Base-by-base conservation (phyloP, 768 basidiomycete species). In the Terana coerulea region DNA sequence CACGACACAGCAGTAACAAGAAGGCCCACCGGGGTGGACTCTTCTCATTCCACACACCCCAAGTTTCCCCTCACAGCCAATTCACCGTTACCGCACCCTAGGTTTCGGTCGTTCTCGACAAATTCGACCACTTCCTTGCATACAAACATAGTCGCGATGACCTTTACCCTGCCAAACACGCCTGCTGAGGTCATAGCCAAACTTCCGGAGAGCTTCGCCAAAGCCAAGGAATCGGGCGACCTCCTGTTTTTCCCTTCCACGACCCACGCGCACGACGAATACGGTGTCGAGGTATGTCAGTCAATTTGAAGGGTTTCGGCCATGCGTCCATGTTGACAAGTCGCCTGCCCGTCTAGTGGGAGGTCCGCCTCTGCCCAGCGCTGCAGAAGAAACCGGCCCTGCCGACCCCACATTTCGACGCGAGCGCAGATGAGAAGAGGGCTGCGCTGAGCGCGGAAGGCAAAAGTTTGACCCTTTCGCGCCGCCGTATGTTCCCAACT, bases 291-390 rank as follows among this genome's bases (percentile, higher is more conserved):
- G 70, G 93, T 91, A 54, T 51, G 71, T 58, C 24, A 48, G 53
- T 47, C 42, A 14, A 22, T 8, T 19, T 44, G 22, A 15, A 21
- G 26, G 10, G 12, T 33, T 11, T 22, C 29, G 10, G 9, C 11
- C 22, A 15, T 25, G 3, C 19, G 7, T 36, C 21, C 19, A n/a
- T 25, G 17, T 43, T 28, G 24, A 22, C 49, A 24, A 35, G 30
- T 21, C n/a, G n/a, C 10, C 21, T 17, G 36, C 31, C 56, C 47
- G 17, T 46, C 22, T 61, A 97, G 95, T 97, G 90, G 66, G 80
- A 95, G 69, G 80, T 98, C 51, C 78, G 88, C 54, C 68, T 90
- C 34, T 97, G 93, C 59, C 88, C 91, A 11, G 88, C 92, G 0
- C 71, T 98, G 35, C 84, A 86, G 60, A 78, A 90, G 60, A 98